Evolutionary conservation across 768 basidiomycete genomes (phyloP), one percentile per base, ranked within the genome.

Genomic region (Botryobasidium botryosum): DNA sequence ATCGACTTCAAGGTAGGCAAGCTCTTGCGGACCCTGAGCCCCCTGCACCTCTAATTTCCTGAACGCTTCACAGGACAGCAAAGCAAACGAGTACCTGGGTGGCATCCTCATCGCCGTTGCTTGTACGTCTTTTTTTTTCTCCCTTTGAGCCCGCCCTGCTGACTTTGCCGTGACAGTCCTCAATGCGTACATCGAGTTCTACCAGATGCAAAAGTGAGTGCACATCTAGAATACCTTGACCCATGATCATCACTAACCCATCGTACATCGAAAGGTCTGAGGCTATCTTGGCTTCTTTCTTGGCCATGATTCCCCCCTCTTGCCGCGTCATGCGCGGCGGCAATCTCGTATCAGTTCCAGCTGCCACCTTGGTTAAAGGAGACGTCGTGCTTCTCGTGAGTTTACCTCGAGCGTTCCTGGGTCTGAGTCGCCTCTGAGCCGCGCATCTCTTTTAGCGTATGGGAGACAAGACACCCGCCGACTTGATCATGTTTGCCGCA

Each of bases 401-500:
- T 57, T 12, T 25, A 26, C 3, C 39, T 38, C n/a, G 39, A 40
- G 18, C 5, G 21, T 40, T 21, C 40, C 43, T 15, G 13, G 38
- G 35, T 4, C 35, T 25, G 15, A 17, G 40, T 41, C 37, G 40
- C 28, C 13, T 17, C 27, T 49, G 39, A 47, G 25, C 55, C 17
- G 6, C 36, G 17, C 8, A 37, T n/a, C 36, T 10, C 32, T 33
- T 33, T 33, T n/a, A 77, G 75, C 70, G 76, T 43, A 68, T 64
- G 39, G 77, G 77, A 29, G 76, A 78, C 59, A 79, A 79, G 62
- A 77, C 75, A 5, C 77, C 77, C 0, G 77, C 77, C 7, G 77
- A 79, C 57, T 58, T 77, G 38, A 56, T 78, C 31, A 29, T 47
- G 12, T 75, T 77, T 53, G 66, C 71, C 3, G 56, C 74, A 1